Conservation (phyloP, 2,329 filamentous ascomycete genomes). For the Phyllosticta capitalensis region DNA sequence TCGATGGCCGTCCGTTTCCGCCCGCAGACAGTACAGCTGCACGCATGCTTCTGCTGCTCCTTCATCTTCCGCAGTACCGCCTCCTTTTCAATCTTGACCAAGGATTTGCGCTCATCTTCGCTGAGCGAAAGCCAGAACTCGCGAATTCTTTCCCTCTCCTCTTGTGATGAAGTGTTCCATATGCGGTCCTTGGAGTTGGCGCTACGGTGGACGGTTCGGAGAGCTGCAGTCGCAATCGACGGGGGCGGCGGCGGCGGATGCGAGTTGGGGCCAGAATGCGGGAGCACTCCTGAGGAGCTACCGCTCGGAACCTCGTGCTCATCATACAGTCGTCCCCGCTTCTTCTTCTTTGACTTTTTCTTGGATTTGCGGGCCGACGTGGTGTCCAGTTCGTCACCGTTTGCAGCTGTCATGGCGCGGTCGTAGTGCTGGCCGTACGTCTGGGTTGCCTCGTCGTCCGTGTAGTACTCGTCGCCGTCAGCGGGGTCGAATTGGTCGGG, state of each 20-base stretch:
- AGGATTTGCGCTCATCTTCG: slow-evolving; percentile 86
- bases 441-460: slow-evolving; percentile 27
- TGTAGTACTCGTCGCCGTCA: slow-evolving; percentile 29
- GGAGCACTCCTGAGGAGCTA: slow-evolving; percentile 16
- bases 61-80: slow-evolving; percentile 99
- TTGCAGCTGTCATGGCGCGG: slow-evolving; percentile 15
- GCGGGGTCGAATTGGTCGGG: slow-evolving; percentile 20
- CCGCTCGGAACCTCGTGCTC: slow-evolving; percentile 12
- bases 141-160: slow-evolving; percentile 95
- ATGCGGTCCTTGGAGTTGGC: slow-evolving; percentile 66
- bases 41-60: slow-evolving; percentile 98
- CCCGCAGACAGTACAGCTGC: slow-evolving; percentile 94
- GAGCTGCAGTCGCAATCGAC: slow-evolving; percentile 33
- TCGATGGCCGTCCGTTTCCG: slow-evolving; percentile 95
- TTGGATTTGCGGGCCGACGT: slow-evolving; percentile 44
- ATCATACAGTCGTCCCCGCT: neutral
- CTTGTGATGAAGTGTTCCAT: slow-evolving; percentile 91
- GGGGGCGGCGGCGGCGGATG: slow-evolving; percentile 32
- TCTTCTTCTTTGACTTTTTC: slow-evolving; percentile 57
- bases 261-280: slow-evolving; percentile 16
- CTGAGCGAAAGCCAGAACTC: slow-evolving; percentile 94
- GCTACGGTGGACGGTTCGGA: slow-evolving; percentile 33
- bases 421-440: slow-evolving; percentile 22
- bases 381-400: slow-evolving; percentile 8
- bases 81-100: slow-evolving; percentile 98